phyloP scores from a whole-genome alignment of 2,329 filamentous ascomycete species.

The Cephalotrichum gorgonifer region DNA sequence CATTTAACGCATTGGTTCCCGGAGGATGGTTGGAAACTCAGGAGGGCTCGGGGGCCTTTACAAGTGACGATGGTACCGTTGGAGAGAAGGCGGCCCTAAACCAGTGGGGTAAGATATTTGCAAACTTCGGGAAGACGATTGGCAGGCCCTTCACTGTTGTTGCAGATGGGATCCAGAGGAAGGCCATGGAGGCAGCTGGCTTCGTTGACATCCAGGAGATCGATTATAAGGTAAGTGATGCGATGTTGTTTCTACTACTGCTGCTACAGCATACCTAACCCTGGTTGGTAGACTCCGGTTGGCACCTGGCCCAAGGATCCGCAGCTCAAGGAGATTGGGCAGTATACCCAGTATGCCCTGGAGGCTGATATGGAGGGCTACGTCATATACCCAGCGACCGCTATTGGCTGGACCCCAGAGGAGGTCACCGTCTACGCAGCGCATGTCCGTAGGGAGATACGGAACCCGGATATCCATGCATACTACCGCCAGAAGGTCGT shows the following conservation, averaged over 20 bases:
- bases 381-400: conserved; percentile 24
- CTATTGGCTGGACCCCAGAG: conserved; percentile 21
- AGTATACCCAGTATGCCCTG: conserved; percentile 22
- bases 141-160: conserved; percentile 17
- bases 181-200: conserved; percentile 27
- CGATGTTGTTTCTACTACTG: conserved; percentile 47
- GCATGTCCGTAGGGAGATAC: conserved; percentile 22
- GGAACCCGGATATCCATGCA: conserved; percentile 20
- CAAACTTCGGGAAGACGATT: conserved; percentile 16
- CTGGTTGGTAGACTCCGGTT: conserved; percentile 20
- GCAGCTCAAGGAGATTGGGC: conserved; percentile 33
- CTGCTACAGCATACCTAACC: conserved; percentile 25
- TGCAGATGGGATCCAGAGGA: conserved; percentile 11
- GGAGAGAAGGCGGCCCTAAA: conserved; percentile 14
- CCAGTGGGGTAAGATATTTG: conserved; percentile 17
- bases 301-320: conserved; percentile 34
- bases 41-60: conserved; percentile 26
- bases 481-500: conserved; percentile 26
- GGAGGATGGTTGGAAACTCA: conserved; percentile 20
- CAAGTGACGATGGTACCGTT: conserved; percentile 19
- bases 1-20: conserved; percentile 35
- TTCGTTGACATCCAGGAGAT: conserved; percentile 23
- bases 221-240: conserved; percentile 22
- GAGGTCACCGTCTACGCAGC: conserved; percentile 22
- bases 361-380: conserved; percentile 22